Base-by-base conservation (phyloP, 495 filamentous ascomycete genomes). In the Talaromyces nanjingensis region DNA sequence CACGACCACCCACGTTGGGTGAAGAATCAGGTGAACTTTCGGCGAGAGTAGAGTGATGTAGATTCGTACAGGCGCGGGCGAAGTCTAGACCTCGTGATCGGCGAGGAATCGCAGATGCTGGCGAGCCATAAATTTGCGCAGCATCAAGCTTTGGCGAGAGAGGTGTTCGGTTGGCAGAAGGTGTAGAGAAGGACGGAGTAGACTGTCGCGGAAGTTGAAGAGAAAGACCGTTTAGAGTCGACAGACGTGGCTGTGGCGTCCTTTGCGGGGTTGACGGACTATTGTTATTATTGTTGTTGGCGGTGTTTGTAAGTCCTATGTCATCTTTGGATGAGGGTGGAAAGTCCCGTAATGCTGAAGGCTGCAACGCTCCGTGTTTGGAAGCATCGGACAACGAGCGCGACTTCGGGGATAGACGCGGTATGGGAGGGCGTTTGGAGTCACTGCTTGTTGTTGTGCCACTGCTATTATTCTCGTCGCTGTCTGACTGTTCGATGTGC, bases 21-120 rank as follows among this genome's bases (percentile, higher is more conserved):
- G 92, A 96, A 4, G 92, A 96, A 71, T 97, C 93, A 12, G 96
- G 94, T n/a, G 91, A 94, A 0, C 90, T 88, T 67, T 92, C 88
- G 62, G 92, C 92, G 7, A 97, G 81, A 2, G 89, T 98, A 24
- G 94, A 97, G 74, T 98, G 96, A 77, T 98, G 94, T 11, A 98
- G 83, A 67, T 92, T 96, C 4, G 94, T 98, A 63, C 92, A 93
- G 53, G 91, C 92, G 66, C 93, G 84, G n/a, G 92, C 91, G 74
- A 94, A 96, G 71, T 97, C 93, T 58, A 96, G 76, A 31, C 92
- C 92, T 25, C 93, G 85, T 6, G 91, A 96, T 58, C 92, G 87
- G 59, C 93, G 83, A 54, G 93, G 93, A 14, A 97, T 83, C 18
- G 93, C 87, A 16, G 91, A 94, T n/a, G 85, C 81, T 16, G 89